Percentiles rank a stretch among this genome's conserved stretches.
Evolutionary conservation across 148 eudicot genomes (phyloP).

Genomic region (Spergularia bocconei): DNA sequence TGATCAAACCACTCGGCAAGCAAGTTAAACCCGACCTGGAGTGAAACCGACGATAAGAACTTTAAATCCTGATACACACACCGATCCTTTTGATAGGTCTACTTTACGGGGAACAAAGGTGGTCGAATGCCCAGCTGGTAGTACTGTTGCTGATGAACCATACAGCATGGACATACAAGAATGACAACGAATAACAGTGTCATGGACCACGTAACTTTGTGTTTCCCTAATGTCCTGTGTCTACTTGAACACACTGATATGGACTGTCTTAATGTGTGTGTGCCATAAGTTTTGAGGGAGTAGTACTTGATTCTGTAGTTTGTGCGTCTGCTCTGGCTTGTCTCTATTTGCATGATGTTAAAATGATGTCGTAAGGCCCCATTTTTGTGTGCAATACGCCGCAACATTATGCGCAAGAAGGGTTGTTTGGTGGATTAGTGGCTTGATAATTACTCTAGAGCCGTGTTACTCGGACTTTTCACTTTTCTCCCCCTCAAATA

Average conservation of each 20-base stretch:
- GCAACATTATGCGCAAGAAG: no score
- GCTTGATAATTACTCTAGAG: no score
- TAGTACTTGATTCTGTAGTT: background rate
- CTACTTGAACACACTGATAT: background rate
- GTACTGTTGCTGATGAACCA: constrained; percentile 8
- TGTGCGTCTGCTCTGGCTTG: background rate
- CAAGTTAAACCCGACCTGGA: no score
- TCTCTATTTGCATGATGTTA: background rate
- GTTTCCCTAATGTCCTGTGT: background rate
- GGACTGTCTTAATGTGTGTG: background rate
- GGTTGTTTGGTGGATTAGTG: no score
- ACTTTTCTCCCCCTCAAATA: no score
- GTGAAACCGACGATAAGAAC: no score
- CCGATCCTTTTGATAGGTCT: constrained; percentile 9
- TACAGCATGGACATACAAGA: background rate
- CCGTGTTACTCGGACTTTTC: no score
- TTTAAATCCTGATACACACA: background rate
- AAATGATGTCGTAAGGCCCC: background rate
- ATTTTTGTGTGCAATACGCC: no score
- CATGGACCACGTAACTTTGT: background rate
- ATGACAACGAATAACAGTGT: background rate
- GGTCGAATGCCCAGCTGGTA: constrained; percentile 14
- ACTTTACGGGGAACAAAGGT: constrained; percentile 18
- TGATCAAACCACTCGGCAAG: no score
- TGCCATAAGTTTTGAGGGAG: no score